Conservation (phyloP, 169 alveolate genomes). For the Cryptosporidium meleagridis region DNA sequence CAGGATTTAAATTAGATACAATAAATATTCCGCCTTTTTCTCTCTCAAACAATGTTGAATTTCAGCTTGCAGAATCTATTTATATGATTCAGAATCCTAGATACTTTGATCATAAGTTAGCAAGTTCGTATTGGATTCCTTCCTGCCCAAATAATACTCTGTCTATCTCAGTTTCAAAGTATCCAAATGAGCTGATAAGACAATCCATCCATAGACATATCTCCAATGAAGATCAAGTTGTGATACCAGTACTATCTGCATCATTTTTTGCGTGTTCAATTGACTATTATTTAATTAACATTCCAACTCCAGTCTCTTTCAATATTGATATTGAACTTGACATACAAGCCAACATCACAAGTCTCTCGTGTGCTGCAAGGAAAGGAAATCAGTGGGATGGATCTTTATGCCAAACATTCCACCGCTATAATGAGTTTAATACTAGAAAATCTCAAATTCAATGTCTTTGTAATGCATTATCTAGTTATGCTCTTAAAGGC, state of each 20-base stretch:
- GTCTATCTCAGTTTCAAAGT: conserved; percentile 24
- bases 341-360: conserved; percentile 21
- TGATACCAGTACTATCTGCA: conserved; percentile 30
- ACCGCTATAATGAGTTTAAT: conserved; percentile 26
- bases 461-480: conserved; percentile 53
- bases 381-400: conserved; percentile 13
- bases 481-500: conserved; percentile 47
- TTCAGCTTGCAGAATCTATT: conserved; percentile 43
- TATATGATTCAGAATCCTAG: conserved; percentile 58
- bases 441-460: conserved; percentile 66
- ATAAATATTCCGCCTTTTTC: conserved; percentile 23
- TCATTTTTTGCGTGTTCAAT: conserved; percentile 49
- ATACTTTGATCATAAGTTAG: conserved; percentile 30
- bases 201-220: conserved; percentile 8
- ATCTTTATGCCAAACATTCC: conserved; percentile 39
- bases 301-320: conserved; percentile 62
- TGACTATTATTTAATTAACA: conserved; percentile 32
- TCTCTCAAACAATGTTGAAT: neutral
- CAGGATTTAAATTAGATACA: conserved; percentile 1
- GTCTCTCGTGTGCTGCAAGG: conserved; percentile 13
- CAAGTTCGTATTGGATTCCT: conserved; percentile 60
- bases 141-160: conserved; percentile 64
- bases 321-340: conserved; percentile 21
- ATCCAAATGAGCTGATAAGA: conserved; percentile 31
- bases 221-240: neutral